Evolutionary conservation across 495 filamentous ascomycete genomes (phyloP).

Genomic region (Stereocaulon alpinum): DNA sequence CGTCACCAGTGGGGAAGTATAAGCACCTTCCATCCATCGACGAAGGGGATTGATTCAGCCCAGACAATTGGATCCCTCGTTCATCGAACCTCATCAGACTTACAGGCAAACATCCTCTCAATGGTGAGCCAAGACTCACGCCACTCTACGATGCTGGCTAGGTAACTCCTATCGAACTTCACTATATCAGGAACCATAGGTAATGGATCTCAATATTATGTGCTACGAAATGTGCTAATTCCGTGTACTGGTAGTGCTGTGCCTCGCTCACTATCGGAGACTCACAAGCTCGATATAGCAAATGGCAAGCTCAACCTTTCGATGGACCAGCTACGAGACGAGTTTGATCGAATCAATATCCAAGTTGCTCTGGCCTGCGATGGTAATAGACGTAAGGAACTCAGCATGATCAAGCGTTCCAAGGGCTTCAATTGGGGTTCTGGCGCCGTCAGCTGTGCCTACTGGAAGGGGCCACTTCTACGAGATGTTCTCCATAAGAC

Average conservation of each 20-base stretch:
- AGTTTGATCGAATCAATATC: background rate
- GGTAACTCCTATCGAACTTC: background rate
- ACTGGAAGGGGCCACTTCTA: background rate
- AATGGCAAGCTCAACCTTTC: background rate
- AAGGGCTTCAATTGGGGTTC: background rate
- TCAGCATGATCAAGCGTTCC: background rate
- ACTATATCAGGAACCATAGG: background rate
- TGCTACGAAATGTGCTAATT: background rate
- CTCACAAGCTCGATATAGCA: background rate
- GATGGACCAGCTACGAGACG: background rate
- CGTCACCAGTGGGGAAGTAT: background rate
- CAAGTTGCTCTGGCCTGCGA: background rate
- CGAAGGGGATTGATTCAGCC: background rate
- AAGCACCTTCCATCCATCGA: background rate
- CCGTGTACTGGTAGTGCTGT: background rate
- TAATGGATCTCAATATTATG: background rate
- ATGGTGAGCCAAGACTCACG: background rate
- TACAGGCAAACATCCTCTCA: background rate
- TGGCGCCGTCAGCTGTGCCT: background rate
- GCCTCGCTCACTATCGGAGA: background rate
- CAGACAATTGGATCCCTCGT: background rate
- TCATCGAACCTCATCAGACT: background rate
- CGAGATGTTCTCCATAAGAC: background rate
- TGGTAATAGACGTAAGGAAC: background rate
- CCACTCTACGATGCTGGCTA: background rate